phyloP scores from a whole-genome alignment of 495 filamentous ascomycete genomes.

The Lasiosphaeria miniovina region DNA sequence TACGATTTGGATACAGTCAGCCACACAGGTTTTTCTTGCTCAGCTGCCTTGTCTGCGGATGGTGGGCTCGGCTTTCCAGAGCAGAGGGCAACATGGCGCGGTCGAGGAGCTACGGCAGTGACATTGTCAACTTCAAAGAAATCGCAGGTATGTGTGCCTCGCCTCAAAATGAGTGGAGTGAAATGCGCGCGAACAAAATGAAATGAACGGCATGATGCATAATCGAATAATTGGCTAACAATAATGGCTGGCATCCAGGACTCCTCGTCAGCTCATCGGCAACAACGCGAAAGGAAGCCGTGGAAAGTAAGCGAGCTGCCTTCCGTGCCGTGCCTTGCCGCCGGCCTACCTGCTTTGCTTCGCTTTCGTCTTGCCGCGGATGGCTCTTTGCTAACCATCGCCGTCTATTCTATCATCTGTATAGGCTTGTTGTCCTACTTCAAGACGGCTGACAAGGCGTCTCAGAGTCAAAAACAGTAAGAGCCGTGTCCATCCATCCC shows the following conservation, averaged over 20 bases:
- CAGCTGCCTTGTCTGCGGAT: too few species aligned
- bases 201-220: too few species aligned
- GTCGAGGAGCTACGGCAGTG: slow-evolving; percentile 10
- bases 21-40: too few species aligned
- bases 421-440: slow-evolving; percentile 36
- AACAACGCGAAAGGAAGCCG: slow-evolving; percentile 26
- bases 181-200: too few species aligned
- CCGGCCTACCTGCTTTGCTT: too few species aligned
- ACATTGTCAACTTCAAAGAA: slow-evolving; percentile 24
- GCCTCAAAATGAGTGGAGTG: too few species aligned
- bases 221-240: neutral
- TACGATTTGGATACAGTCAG: too few species aligned
- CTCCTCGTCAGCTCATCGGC: slow-evolving; percentile 11
- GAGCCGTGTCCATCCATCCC: neutral
- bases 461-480: slow-evolving; percentile 20
- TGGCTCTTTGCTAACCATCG: too few species aligned
- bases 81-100: slow-evolving; percentile 17
- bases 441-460: slow-evolving; percentile 18
- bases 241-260: neutral
- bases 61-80: neutral
- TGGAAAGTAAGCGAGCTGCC: slow-evolving; percentile 32
- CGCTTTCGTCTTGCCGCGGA: too few species aligned
- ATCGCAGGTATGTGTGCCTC: slow-evolving; percentile 20
- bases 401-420: slow-evolving; percentile 43
- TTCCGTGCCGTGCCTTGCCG: neutral